A percentile compares a stretch with the other conserved stretches of the same genome.
Conservation (phyloP, 345 rosid genomes). For the Hypericum perforatum region DNA sequence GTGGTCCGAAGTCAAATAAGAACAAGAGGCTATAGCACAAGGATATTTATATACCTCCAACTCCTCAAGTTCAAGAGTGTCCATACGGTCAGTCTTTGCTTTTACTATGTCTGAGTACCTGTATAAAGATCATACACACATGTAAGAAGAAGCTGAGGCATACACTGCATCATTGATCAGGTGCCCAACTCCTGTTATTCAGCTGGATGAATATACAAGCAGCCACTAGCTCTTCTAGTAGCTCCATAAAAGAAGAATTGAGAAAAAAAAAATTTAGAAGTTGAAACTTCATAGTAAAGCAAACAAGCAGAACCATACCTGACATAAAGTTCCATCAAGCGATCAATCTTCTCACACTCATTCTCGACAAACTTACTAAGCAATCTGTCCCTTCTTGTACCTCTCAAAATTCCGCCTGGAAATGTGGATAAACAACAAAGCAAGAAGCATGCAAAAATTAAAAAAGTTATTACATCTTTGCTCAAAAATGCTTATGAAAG, state of each 20-base stretch:
- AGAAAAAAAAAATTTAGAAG: background rate
- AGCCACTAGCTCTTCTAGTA: too few relatives aligned
- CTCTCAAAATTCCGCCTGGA: conserved; percentile 83
- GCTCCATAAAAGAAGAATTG: conserved; percentile 1
- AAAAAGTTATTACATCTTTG: too few relatives aligned
- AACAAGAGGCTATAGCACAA: conserved; percentile 5
- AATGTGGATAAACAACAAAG: conserved; percentile 7
- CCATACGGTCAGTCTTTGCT: conserved; percentile 64
- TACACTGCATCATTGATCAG: background rate
- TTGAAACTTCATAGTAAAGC: too few relatives aligned
- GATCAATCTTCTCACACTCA: too few relatives aligned
- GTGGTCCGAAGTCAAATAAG: conserved; percentile 5
- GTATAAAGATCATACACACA: conserved; percentile 13
- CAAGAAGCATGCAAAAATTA: background rate
- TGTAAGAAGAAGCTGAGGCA: background rate
- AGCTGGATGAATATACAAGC: background rate
- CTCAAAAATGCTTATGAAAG: too few relatives aligned
- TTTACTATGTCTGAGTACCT: conserved; percentile 78
- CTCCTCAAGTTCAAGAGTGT: conserved; percentile 73
- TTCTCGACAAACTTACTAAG: conserved; percentile 87
- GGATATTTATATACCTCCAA: conserved; percentile 49
- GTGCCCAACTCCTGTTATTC: background rate
- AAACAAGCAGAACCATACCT: conserved; percentile 55
- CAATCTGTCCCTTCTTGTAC: conserved; percentile 83
- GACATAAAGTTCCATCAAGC: too few relatives aligned